Base-by-base conservation (phyloP, 139 green algal species). In the Coccomyxa sp. region DNA sequence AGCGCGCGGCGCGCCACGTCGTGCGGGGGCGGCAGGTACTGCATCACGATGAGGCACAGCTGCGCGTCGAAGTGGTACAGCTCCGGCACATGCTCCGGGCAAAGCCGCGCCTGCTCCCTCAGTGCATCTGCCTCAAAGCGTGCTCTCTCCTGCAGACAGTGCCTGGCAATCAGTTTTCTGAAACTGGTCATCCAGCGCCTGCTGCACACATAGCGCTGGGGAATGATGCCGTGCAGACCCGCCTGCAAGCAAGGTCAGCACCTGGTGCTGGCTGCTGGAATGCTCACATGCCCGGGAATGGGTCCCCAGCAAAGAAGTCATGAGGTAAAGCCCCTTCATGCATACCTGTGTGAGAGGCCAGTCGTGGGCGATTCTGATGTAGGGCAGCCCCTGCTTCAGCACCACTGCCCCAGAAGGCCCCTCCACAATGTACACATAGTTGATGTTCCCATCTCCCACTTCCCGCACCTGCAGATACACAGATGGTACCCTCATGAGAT, bases 371-470 rank as follows among this genome's bases (percentile, higher is more conserved):
- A 90, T 92, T 71, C 96, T 90, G 54, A 99, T 90, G 77, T 93
- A 99, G 3, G 96, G 95, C 80, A 96, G 86, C 22, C 87, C 91
- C 86, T 98, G 94, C 87, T 98, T 98, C 76, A 98, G 55, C 76
- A 88, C 90, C 76, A 98, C 44, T 7, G 75, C 79, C 39, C 93
- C 92, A 6, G 40, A 35, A 0, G 93, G 91, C 9, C 94, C 96
- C 64, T 93, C 85, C 38, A 99, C 76, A 35, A 99, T 93, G 86
- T 93, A 99, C 54, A 99, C 95, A 83, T 96, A 99, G 86, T 99
- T 99, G 83, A 99, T 96, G 90, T 99, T 99, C 75, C 96, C 96
- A 81, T 99, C 96, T 1, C 94, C 95, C 3, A 99, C 90, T 84
- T 99, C 95, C 18, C 76, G 39, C 24, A 92, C 86, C 55, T 80